Conservation (phyloP, 1,284 basidiomycete genomes). For the Peniophora sp. region DNA sequence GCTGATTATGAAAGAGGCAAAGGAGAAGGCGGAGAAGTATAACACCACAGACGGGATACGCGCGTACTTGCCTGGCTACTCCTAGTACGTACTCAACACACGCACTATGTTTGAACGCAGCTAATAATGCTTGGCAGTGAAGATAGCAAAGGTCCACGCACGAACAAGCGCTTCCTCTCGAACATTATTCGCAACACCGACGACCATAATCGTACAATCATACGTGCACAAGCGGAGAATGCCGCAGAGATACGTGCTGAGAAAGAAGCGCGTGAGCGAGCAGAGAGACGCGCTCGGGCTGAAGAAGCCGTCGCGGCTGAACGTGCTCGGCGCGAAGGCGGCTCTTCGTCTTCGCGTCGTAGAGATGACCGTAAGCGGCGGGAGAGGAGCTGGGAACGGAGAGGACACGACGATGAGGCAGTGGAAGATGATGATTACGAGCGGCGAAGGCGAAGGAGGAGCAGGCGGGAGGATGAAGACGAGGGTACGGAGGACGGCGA, state of each 20-base stretch:
- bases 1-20: constrained; percentile 83
- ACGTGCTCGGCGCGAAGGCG: constrained; percentile 37
- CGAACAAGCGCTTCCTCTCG: constrained; percentile 90
- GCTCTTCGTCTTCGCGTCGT: constrained; percentile 17
- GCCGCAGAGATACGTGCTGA: constrained; percentile 65
- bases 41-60: constrained; percentile 51
- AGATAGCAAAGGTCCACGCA: constrained; percentile 62
- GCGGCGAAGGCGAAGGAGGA: constrained; percentile 19
- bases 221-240: constrained; percentile 69
- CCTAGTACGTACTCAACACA: constrained; percentile 22
- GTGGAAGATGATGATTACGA: constrained; percentile 22
- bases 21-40: constrained; percentile 76
- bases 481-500: constrained; percentile 4
- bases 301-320: constrained; percentile 65
- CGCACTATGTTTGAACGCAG: constrained; percentile 4
- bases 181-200: constrained; percentile 87
- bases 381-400: constrained; percentile 30
- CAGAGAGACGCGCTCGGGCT: constrained; percentile 52
- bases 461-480: constrained; percentile 11
- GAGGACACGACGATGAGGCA: constrained; percentile 35
- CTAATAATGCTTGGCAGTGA: constrained; percentile 3
- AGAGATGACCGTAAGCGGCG: constrained; percentile 19
- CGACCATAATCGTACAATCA: constrained; percentile 82
- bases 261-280: constrained; percentile 53
- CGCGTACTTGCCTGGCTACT: constrained; percentile 50